Evolutionary conservation across 2,329 filamentous ascomycete species (phyloP).

Genomic region (Reticulascus tulasneorum): DNA sequence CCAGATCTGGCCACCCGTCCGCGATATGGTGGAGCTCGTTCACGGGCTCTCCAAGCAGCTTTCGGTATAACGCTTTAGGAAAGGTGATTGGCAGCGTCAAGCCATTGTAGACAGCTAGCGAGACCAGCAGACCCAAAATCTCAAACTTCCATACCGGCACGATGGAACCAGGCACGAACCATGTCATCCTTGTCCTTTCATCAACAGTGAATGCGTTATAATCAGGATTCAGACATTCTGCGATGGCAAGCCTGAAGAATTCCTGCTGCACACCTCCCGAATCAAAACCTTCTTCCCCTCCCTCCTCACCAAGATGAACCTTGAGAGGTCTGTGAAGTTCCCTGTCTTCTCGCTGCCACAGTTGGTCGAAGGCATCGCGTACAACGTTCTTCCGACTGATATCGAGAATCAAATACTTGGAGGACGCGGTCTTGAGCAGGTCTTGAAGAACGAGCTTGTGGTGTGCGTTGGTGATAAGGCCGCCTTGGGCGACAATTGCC

Average conservation of each 20-base stretch:
- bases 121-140: constrained; percentile 81
- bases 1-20: constrained; percentile 83
- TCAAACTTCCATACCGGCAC: constrained; percentile 90
- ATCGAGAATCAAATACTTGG: constrained; percentile 67
- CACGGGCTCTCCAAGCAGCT: constrained; percentile 67
- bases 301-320: constrained; percentile 76
- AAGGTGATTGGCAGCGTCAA: constrained; percentile 88
- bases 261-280: constrained; percentile 95
- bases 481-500: constrained; percentile 50
- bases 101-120: constrained; percentile 88
- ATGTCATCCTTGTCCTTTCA: constrained; percentile 70
- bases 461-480: constrained; percentile 51
- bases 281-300: constrained; percentile 85
- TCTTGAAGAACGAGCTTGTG: constrained; percentile 60
- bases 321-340: constrained; percentile 85
- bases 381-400: constrained; percentile 66
- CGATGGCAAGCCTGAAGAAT: constrained; percentile 83
- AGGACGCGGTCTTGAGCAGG: constrained; percentile 61
- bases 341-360: constrained; percentile 80
- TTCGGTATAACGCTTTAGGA: constrained; percentile 77
- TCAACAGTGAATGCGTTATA: constrained; percentile 82
- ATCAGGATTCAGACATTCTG: constrained; percentile 71
- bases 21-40: constrained; percentile 70
- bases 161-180: constrained; percentile 79
- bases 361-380: constrained; percentile 74